Conservation (phyloP, 306 rosid species). For the Prunus kanzakura region DNA sequence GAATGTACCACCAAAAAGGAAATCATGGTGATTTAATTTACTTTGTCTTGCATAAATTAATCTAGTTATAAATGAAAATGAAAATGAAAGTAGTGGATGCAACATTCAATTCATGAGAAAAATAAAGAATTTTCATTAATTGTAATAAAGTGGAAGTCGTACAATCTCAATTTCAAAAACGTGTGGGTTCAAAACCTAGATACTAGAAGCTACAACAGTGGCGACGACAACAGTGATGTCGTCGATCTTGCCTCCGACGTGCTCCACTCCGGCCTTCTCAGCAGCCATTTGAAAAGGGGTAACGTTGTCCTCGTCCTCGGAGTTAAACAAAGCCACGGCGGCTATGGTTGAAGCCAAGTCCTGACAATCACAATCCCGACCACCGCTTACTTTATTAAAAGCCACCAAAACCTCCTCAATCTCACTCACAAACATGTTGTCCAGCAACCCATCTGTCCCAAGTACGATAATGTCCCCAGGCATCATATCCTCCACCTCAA, state of each 20-base stretch:
- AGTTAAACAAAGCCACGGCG: neutral
- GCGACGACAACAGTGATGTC: neutral
- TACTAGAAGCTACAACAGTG: neutral
- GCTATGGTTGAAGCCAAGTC: neutral
- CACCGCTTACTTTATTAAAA: too few species aligned
- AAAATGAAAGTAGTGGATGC: too few species aligned
- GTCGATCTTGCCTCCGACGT: constrained; percentile 12
- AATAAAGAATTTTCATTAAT: too few species aligned
- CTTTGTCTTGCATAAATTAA: too few species aligned
- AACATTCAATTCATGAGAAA: too few species aligned
- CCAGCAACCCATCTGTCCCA: constrained; percentile 25
- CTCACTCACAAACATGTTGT: constrained; percentile 12
- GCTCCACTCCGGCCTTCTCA: neutral
- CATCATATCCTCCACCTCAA: neutral
- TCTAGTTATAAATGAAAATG: too few species aligned
- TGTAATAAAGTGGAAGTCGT: too few species aligned
- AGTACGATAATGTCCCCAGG: constrained; percentile 11
- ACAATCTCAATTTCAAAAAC: too few species aligned
- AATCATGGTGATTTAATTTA: too few species aligned
- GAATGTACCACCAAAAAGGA: too few species aligned
- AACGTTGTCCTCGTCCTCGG: neutral
- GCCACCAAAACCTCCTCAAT: neutral
- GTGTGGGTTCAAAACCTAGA: too few species aligned
- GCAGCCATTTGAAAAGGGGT: constrained; percentile 2
- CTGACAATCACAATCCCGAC: neutral